Conservation (phyloP, 2,329 filamentous ascomycete species). For the Calonectria hawksworthii region DNA sequence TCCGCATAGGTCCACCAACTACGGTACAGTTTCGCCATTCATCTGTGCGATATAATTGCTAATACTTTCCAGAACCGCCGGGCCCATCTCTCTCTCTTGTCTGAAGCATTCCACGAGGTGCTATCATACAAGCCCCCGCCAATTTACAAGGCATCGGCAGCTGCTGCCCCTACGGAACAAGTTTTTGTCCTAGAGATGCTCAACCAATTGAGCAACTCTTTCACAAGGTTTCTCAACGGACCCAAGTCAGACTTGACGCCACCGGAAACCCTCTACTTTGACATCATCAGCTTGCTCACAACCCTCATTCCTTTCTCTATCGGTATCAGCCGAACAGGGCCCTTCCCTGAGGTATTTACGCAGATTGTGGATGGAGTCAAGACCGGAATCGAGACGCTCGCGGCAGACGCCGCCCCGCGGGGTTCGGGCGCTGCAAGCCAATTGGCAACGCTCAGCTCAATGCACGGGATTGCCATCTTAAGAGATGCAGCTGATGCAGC, state of each 20-base stretch:
- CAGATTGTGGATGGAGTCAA: constrained; percentile 46
- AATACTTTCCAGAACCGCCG: constrained; percentile 58
- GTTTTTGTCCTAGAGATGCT: constrained; percentile 60
- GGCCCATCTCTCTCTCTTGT: constrained; percentile 62
- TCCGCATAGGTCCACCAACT: constrained; percentile 65
- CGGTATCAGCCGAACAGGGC: constrained; percentile 39
- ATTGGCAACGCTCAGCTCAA: constrained; percentile 47
- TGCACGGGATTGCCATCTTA: constrained; percentile 55
- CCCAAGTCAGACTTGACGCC: constrained; percentile 53
- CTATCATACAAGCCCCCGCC: constrained; percentile 63
- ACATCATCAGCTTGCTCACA: constrained; percentile 57
- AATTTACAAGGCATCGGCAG: constrained; percentile 62
- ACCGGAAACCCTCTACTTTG: constrained; percentile 61
- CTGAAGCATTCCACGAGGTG: constrained; percentile 67
- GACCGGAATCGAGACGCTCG: constrained; percentile 46
- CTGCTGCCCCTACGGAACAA: constrained; percentile 57
- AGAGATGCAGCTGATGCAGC: constrained; percentile 55
- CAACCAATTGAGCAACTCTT: constrained; percentile 57
- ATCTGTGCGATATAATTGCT: constrained; percentile 9
- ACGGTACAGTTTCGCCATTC: constrained; percentile 56
- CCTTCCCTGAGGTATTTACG: constrained; percentile 42
- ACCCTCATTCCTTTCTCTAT: constrained; percentile 49
- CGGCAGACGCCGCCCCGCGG: constrained; percentile 28
- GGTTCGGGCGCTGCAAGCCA: constrained; percentile 32
- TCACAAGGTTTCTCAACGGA: constrained; percentile 55